Percentiles rank a stretch among this genome's conserved stretches.
Conservation (phyloP, 495 filamentous ascomycete species). For the Xylaria grammica region DNA sequence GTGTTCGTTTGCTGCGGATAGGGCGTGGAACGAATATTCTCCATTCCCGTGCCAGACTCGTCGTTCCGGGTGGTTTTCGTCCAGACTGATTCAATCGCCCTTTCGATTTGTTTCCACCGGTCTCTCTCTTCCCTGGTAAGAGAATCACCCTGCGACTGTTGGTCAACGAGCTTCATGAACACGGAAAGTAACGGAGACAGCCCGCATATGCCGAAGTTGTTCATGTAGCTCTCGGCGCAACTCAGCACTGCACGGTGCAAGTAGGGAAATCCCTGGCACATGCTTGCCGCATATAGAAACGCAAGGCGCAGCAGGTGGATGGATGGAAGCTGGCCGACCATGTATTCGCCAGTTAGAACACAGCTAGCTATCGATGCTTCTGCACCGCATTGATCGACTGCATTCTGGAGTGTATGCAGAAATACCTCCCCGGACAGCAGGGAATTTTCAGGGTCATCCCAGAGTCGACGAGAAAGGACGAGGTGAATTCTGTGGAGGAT, state of each 20-base stretch:
- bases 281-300: slow-evolving; percentile 6
- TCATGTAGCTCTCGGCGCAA: slow-evolving; percentile 15
- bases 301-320: slow-evolving; percentile 15
- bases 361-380: slow-evolving; percentile 1
- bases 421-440: slow-evolving; percentile 4
- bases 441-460: neutral
- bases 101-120: slow-evolving; percentile 3
- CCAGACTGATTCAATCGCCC: slow-evolving; percentile 6
- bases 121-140: slow-evolving; percentile 36
- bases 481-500: slow-evolving; percentile 14
- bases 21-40: neutral
- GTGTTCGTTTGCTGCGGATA: neutral
- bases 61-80: neutral
- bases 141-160: slow-evolving; percentile 26
- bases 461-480: slow-evolving; percentile 13
- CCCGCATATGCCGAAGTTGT: slow-evolving; percentile 19
- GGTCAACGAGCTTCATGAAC: slow-evolving; percentile 12
- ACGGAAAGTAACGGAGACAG: slow-evolving; percentile 13
- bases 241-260: neutral
- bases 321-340: slow-evolving; percentile 15
- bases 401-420: slow-evolving; percentile 4
- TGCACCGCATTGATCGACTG: slow-evolving; percentile 7
- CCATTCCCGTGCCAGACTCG: neutral
- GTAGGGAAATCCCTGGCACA: neutral
- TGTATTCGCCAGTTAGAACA: slow-evolving; percentile 11